Percentiles rank a stretch among this genome's conserved stretches.
These are phyloP conservation scores for Trypanosoma scelopori DNA, from an alignment of 208 protist genomes.

Conservation along the genomic window DNA sequence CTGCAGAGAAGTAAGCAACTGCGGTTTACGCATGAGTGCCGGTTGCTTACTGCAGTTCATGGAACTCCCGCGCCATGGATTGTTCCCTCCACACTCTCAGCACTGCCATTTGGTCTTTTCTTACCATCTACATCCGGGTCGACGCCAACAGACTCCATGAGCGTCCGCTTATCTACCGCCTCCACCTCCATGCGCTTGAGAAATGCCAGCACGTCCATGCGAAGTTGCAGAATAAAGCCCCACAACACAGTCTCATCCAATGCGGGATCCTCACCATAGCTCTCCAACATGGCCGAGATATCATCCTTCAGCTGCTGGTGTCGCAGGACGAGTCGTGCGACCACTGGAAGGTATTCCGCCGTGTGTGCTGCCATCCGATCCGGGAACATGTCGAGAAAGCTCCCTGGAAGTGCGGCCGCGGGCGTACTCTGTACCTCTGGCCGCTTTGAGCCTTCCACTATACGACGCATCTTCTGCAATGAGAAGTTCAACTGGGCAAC, in stretches of 20 bases:
- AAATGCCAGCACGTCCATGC: constrained; percentile 42
- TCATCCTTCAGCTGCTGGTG: constrained; percentile 69
- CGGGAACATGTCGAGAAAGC: constrained; percentile 44
- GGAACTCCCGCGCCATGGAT: neutral
- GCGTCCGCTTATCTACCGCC: constrained; percentile 10
- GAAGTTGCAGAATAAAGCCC: constrained; percentile 60
- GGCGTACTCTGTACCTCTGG: constrained; percentile 41
- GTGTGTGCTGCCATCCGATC: constrained; percentile 30
- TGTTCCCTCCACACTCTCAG: neutral
- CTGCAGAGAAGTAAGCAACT: neutral
- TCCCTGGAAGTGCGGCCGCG: constrained; percentile 25
- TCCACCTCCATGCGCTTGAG: constrained; percentile 33
- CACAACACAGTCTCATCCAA: constrained; percentile 66
- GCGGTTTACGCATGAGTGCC: neutral
- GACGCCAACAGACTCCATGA: constrained; percentile 16
- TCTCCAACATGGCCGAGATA: constrained; percentile 61
- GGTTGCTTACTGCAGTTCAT: neutral
- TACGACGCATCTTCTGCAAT: constrained; percentile 71
- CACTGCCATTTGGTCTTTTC: neutral
- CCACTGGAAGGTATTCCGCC: constrained; percentile 33
- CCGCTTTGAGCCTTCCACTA: constrained; percentile 54
- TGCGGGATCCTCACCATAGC: constrained; percentile 68
- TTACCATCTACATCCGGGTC: neutral
- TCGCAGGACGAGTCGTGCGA: constrained; percentile 53
- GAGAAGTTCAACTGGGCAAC: constrained; percentile 63